Evolutionary conservation across 164 flowering plant species (phyloP).

Genomic region (Warburgia ugandensis): DNA sequence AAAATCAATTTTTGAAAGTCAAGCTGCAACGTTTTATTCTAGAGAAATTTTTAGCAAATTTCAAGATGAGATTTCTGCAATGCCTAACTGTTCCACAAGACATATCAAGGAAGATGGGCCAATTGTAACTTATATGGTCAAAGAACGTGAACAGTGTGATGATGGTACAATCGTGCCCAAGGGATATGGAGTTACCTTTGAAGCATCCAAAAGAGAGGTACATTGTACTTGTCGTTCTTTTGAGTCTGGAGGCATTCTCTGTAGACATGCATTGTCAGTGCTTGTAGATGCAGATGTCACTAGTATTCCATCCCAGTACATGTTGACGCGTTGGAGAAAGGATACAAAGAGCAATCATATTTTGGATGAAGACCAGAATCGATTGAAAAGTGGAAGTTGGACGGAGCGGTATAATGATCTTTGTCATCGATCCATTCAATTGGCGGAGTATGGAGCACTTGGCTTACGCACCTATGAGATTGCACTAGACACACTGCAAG

Average conservation of each 20-base stretch:
- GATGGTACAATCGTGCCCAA: too few relatives aligned
- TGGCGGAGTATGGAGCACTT: too few relatives aligned
- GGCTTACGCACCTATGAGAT: too few relatives aligned
- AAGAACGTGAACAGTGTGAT: background rate
- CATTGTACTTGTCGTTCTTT: conserved; percentile 1
- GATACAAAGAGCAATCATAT: conserved; percentile 3
- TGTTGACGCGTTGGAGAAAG: conserved; percentile 3
- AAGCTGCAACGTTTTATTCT: background rate
- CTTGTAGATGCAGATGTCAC: background rate
- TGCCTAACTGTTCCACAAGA: background rate
- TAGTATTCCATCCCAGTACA: conserved; percentile 2
- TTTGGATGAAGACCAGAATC: too few relatives aligned
- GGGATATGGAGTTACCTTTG: background rate
- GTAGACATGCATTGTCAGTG: background rate
- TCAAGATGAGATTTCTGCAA: background rate
- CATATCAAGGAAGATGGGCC: background rate
- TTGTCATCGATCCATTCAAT: too few relatives aligned
- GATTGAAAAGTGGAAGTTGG: too few relatives aligned
- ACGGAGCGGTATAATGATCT: too few relatives aligned
- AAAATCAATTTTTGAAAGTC: background rate
- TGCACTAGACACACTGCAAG: too few relatives aligned
- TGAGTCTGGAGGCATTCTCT: conserved; percentile 1
- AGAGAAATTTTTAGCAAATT: background rate
- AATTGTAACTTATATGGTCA: background rate
- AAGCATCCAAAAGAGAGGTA: background rate